A percentile compares a stretch with the other conserved stretches of the same genome.
Conservation (phyloP, 345 rosid genomes). For the Linum tenue region DNA sequence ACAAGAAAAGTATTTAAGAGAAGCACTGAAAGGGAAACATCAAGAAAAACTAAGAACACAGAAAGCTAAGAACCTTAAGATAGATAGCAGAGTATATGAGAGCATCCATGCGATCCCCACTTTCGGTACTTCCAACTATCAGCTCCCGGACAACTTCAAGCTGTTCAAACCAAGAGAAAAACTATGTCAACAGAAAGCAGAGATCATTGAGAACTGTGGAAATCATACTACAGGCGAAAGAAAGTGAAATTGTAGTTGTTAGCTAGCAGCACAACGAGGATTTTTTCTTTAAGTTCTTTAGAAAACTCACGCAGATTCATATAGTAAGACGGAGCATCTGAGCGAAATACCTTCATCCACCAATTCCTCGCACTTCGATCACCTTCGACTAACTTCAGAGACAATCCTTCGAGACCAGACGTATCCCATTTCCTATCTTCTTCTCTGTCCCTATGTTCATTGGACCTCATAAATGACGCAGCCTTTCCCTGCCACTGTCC, state of each 20-base stretch:
- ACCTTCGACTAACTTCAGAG: slow-evolving; percentile 67
- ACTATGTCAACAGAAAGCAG: background rate
- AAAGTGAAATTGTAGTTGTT: background rate
- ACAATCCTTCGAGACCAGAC: slow-evolving; percentile 58
- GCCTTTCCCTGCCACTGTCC: slow-evolving; percentile 90
- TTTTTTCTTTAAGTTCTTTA: background rate
- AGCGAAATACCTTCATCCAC: slow-evolving; percentile 75
- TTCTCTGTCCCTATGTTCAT: slow-evolving; percentile 59
- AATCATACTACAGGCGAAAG: background rate
- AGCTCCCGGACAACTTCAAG: slow-evolving; percentile 84
- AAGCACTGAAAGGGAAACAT: slow-evolving; percentile 1
- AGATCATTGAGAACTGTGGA: background rate
- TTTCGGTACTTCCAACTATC: slow-evolving; percentile 46
- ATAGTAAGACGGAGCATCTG: background rate
- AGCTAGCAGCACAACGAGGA: background rate
- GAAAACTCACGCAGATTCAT: background rate
- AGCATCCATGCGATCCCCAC: slow-evolving; percentile 59
- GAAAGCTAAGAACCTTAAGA: slow-evolving; percentile 48
- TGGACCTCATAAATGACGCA: slow-evolving; percentile 66
- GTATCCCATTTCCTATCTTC: slow-evolving; percentile 63
- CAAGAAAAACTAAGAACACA: slow-evolving; percentile 7
- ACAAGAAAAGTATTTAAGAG: slow-evolving; percentile 27
- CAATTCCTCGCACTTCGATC: slow-evolving; percentile 75
- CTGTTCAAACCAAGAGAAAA: slow-evolving; percentile 27
- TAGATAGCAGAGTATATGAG: slow-evolving; percentile 73